Evolutionary conservation across 2,329 filamentous ascomycete species (phyloP).

Genomic region (Helicocarpus griseus): DNA sequence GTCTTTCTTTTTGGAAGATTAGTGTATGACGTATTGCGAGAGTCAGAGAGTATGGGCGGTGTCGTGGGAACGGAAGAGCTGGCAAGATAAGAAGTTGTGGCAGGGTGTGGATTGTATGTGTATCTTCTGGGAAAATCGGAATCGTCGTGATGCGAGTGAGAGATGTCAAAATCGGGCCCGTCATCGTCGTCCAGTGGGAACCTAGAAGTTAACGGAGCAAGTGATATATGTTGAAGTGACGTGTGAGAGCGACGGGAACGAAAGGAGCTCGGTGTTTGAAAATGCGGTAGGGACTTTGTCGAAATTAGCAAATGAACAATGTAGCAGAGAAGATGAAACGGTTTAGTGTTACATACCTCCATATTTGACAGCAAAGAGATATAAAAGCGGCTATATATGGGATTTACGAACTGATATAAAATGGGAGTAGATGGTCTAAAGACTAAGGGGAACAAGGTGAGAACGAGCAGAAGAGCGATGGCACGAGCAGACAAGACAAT

Average conservation of each 20-base stretch:
- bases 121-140: conserved; percentile 19
- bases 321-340: not conserved
- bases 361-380: not conserved
- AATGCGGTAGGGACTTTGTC: conserved; percentile 12
- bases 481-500: no score
- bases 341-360: not conserved
- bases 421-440: no score
- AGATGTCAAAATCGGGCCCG: conserved; percentile 19
- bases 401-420: not conserved
- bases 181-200: conserved; percentile 42
- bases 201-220: conserved; percentile 49
- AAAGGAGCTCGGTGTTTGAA: conserved; percentile 19
- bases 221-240: conserved; percentile 49
- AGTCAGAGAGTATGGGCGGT: conserved; percentile 34
- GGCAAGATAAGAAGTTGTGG: conserved; percentile 29
- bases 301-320: conserved; percentile 1
- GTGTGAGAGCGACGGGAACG: conserved; percentile 47
- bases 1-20: conserved; percentile 24
- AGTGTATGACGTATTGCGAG: conserved; percentile 29
- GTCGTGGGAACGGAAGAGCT: conserved; percentile 34
- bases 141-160: conserved; percentile 16
- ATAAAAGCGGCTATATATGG: not conserved
- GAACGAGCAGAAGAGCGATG: not conserved
- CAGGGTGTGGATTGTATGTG: conserved; percentile 19
- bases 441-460: not conserved